Evolutionary conservation across 2,329 filamentous ascomycete species (phyloP).

Genomic region (Raffaelea ambrosiae): DNA sequence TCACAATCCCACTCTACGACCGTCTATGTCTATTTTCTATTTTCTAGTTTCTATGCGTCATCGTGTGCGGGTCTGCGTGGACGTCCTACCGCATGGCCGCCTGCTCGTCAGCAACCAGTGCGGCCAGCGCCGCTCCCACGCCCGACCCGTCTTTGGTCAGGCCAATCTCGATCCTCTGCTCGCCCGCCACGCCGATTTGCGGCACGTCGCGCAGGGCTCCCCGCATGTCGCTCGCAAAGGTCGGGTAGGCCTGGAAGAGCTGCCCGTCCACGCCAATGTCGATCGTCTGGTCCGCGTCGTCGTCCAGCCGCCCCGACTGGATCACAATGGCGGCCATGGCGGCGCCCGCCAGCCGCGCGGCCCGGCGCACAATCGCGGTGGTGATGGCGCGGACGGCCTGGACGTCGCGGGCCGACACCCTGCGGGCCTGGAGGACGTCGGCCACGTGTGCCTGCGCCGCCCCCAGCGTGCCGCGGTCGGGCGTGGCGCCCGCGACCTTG

Average conservation of each 20-base stretch:
- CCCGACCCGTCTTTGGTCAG: constrained; percentile 94
- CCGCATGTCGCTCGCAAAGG: constrained; percentile 79
- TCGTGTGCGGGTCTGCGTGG: no score
- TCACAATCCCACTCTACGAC: no score
- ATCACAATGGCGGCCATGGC: constrained; percentile 78
- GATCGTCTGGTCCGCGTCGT: constrained; percentile 21
- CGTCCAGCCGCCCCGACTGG: constrained; percentile 54
- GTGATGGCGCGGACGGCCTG: constrained; percentile 75
- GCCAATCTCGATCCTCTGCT: constrained; percentile 80
- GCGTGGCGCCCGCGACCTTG: background rate
- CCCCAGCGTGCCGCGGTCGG: background rate
- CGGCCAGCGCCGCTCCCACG: constrained; percentile 87
- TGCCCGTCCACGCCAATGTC: constrained; percentile 92
- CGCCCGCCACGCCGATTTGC: constrained; percentile 66
- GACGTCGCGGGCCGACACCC: constrained; percentile 45
- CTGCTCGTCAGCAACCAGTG: constrained; percentile 61
- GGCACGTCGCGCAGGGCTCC: constrained; percentile 69
- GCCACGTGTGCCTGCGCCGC: background rate
- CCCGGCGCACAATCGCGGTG: constrained; percentile 75
- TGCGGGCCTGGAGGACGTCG: background rate
- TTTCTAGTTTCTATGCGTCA: no score
- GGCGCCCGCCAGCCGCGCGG: constrained; percentile 80
- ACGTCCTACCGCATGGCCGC: no score
- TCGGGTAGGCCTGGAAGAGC: constrained; percentile 89
- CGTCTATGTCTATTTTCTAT: no score